Evolutionary conservation across 1,284 basidiomycete species (phyloP).

Genomic region (Ceratobasidium sp.): DNA sequence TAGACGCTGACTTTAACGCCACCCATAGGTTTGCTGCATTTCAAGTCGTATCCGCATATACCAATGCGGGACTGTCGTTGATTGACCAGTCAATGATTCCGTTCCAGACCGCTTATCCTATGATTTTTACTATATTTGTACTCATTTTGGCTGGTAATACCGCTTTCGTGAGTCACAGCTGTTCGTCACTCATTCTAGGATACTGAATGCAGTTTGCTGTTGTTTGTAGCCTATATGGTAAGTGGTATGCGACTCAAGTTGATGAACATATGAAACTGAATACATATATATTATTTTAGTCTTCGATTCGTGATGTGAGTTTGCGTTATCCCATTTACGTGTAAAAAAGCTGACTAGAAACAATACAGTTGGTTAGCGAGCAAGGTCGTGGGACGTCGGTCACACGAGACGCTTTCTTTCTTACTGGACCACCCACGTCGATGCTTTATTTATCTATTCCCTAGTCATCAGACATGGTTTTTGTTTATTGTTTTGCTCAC

Average conservation of each 20-base stretch:
- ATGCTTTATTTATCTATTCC: constrained; percentile 95
- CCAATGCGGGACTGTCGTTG: constrained; percentile 91
- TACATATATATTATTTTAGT: constrained; percentile 70
- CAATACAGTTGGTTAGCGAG: constrained; percentile 75
- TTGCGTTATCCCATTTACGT: neutral
- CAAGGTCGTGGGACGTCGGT: constrained; percentile 68
- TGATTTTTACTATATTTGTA: constrained; percentile 73
- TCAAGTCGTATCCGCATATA: constrained; percentile 87
- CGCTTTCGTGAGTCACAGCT: constrained; percentile 74
- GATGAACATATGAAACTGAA: neutral
- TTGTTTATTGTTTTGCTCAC: constrained; percentile 73
- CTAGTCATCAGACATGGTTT: constrained; percentile 96
- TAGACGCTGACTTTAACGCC: neutral
- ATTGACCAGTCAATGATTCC: constrained; percentile 90
- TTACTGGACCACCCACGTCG: constrained; percentile 97
- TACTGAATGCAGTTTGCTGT: constrained; percentile 16
- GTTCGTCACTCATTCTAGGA: constrained; percentile 1
- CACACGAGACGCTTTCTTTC: constrained; percentile 87
- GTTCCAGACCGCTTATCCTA: constrained; percentile 85
- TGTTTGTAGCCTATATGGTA: constrained; percentile 68
- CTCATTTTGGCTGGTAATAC: constrained; percentile 93
- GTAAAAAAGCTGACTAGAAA: neutral
- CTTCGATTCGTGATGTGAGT: neutral
- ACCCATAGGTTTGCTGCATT: constrained; percentile 82
- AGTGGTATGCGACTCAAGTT: neutral